Conservation (phyloP, 1,139 yeast genomes). For the Chernovozyma sophiae-reginae region DNA sequence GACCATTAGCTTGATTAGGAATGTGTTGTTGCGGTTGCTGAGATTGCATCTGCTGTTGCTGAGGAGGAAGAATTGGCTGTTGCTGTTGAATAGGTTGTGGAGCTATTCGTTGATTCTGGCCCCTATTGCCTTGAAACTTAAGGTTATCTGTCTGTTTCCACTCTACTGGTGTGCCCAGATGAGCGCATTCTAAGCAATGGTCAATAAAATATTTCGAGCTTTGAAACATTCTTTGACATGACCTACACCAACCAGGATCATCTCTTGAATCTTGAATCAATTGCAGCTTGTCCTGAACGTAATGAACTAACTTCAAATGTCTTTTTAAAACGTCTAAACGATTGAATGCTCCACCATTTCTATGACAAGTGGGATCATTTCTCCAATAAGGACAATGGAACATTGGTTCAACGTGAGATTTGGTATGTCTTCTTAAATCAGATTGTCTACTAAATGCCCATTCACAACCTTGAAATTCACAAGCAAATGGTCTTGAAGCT, state of each 20-base stretch:
- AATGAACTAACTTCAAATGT: conserved; percentile 64
- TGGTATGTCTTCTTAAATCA: conserved; percentile 61
- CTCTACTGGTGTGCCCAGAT: conserved; percentile 23
- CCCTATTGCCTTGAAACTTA: not conserved
- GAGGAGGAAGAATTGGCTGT: not conserved
- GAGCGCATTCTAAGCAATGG: conserved; percentile 65
- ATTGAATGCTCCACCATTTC: conserved; percentile 69
- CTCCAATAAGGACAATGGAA: conserved; percentile 72
- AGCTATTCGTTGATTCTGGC: not conserved
- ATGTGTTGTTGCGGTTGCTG: not conserved
- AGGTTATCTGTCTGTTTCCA: conserved; percentile 16
- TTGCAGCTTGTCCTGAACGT: conserved; percentile 44
- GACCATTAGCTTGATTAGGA: not conserved
- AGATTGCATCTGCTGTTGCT: not conserved
- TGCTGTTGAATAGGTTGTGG: not conserved
- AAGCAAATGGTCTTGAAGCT: conserved; percentile 43
- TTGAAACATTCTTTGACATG: conserved; percentile 57
- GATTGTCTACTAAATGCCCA: conserved; percentile 69
- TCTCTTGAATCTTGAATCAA: conserved; percentile 21
- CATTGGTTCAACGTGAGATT: conserved; percentile 61
- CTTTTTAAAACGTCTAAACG: conserved; percentile 68
- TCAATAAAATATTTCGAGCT: conserved; percentile 56
- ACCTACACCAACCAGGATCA: conserved; percentile 63
- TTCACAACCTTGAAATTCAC: conserved; percentile 50
- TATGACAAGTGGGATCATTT: conserved; percentile 63